Conservation (phyloP, 2,329 filamentous ascomycete species). For the Aspergillus sergii region DNA sequence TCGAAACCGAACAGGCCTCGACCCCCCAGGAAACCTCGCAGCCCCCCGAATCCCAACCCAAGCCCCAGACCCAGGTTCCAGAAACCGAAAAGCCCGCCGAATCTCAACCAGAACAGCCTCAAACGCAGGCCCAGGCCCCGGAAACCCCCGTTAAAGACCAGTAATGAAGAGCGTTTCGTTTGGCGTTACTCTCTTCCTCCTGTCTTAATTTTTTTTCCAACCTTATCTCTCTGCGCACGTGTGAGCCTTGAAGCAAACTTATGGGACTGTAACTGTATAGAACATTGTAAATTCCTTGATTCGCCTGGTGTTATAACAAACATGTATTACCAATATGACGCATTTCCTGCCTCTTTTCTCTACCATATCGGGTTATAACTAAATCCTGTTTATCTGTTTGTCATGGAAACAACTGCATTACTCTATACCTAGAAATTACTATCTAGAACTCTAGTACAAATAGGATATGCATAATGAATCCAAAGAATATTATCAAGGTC, state of each 20-base stretch:
- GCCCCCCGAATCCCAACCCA: background rate
- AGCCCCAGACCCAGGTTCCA: background rate
- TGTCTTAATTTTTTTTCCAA: conserved; percentile 7
- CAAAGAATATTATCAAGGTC: too few relatives aligned
- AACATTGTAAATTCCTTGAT: conserved; percentile 30
- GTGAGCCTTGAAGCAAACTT: conserved; percentile 13
- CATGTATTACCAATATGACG: conserved; percentile 22
- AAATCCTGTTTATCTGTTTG: background rate
- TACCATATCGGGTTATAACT: background rate
- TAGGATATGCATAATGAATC: background rate
- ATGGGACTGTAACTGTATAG: conserved; percentile 38
- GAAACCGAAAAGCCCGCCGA: background rate
- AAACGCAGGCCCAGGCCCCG: background rate
- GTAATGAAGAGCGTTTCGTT: conserved; percentile 6
- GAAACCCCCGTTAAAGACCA: background rate
- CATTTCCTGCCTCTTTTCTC: background rate
- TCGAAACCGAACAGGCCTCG: background rate
- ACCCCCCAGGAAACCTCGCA: background rate
- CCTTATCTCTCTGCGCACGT: conserved; percentile 14
- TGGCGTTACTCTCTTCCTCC: conserved; percentile 1
- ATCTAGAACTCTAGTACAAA: background rate
- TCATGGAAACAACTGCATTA: background rate
- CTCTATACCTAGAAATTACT: background rate
- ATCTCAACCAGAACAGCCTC: background rate
- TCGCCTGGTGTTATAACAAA: conserved; percentile 18